Evolutionary conservation across 2,329 filamentous ascomycete species (phyloP), one percentile per base, ranked within the genome.

Genomic region (Coniochaeta pulveracea): DNA sequence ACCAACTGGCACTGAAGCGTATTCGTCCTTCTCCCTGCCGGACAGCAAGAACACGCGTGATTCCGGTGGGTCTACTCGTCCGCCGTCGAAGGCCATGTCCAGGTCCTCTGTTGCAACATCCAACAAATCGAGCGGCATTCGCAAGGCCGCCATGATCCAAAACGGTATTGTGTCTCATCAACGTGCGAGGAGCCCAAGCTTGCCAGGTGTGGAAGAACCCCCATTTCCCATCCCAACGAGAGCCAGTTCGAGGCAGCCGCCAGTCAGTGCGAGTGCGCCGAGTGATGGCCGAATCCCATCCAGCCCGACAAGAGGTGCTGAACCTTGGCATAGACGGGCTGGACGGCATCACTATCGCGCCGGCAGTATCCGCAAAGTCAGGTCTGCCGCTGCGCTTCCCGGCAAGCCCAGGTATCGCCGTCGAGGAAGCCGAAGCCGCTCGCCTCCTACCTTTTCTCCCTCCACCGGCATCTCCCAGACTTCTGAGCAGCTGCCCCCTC

Each of bases 191-290:
- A 85, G 76, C 48, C 77, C 80, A 30, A 85, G 69, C 51, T 56
- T 75, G 34, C 66, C 63, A 32, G 85, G 76, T 39, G 39, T 61
- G 35, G 60, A 54, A 19, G 66, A 74, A 34, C 88, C 91, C 18
- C 91, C 91, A 1, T 95, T 93, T 61, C 88, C 91, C 0, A 93
- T 98, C 6, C 91, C 91, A 0, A 80, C 79, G 3, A 70, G 91
- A 36, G 83, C 85, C 19, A 96, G 89, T 56, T 98, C 88, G 5
- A 76, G 86, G 38, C 78, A 80, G 47, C 69, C 79, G 15, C 72
- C 76, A 1, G 57, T 76, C 38, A 79, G 71, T 43, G 63, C 70
- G 33, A 86, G 82, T 50, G 63, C 65, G 3, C 65, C 69, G 1
- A 75, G 72, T 40, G 85, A 94, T 40, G 82, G 82, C 4, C 78